Evolutionary conservation across 2,329 filamentous ascomycete species (phyloP).

Genomic region (Coniosporium tulheliwenetii): DNA sequence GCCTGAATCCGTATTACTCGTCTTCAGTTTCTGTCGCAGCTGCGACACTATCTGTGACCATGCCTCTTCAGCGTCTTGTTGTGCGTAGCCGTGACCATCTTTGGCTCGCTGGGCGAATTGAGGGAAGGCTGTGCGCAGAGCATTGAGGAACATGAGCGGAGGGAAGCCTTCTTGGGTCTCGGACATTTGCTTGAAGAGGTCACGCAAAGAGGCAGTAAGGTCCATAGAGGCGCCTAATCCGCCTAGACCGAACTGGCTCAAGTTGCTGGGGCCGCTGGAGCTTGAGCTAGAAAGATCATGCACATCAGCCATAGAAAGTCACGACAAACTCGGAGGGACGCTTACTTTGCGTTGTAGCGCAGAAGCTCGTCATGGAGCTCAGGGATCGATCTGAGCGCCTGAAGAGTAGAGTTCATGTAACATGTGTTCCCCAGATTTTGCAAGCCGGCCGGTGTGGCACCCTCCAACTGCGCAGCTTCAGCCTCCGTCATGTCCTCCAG

Average conservation of each 20-base stretch:
- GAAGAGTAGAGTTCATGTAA: slow-evolving; percentile 96
- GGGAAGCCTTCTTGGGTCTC: slow-evolving; percentile 78
- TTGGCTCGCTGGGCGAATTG: slow-evolving; percentile 87
- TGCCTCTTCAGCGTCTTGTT: slow-evolving; percentile 96
- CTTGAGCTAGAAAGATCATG: not conserved
- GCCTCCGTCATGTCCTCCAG: slow-evolving; percentile 96
- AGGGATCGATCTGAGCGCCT: slow-evolving; percentile 74
- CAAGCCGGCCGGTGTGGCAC: slow-evolving; percentile 75
- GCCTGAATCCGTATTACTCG: slow-evolving; percentile 33
- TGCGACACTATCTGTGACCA: slow-evolving; percentile 91
- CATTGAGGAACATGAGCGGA: slow-evolving; percentile 67
- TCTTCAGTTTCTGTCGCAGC: slow-evolving; percentile 60
- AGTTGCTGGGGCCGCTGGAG: not conserved
- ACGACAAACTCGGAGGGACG: slow-evolving; percentile 12
- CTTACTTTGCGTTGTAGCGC: slow-evolving; percentile 38
- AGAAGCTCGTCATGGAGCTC: slow-evolving; percentile 71
- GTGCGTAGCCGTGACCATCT: slow-evolving; percentile 72
- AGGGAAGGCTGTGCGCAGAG: slow-evolving; percentile 65
- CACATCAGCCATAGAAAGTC: slow-evolving; percentile 11
- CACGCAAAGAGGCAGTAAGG: slow-evolving; percentile 60
- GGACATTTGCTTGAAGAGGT: slow-evolving; percentile 78
- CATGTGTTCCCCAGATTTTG: slow-evolving; percentile 94
- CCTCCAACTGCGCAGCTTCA: slow-evolving; percentile 67
- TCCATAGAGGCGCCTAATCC: slow-evolving; percentile 48
- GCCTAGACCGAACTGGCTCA: slow-evolving; percentile 28